These are phyloP conservation scores for Rhizopogon vinicolor DNA, from an alignment of 768 basidiomycete genomes.

Conservation along the genomic window DNA sequence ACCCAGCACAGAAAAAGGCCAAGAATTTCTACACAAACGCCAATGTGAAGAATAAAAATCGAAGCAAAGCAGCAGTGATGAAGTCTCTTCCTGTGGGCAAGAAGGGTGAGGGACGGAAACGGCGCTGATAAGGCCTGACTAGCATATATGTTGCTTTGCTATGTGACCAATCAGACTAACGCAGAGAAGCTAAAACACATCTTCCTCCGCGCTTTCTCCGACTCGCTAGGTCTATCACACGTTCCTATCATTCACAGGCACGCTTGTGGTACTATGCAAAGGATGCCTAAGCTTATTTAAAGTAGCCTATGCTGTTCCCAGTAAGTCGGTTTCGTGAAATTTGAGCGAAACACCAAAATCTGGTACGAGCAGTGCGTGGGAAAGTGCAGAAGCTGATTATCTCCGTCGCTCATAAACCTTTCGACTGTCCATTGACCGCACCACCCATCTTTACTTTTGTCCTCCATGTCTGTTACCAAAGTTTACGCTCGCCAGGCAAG, in stretches of 20 bases:
- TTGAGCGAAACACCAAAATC: not conserved
- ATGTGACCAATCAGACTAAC: conserved; percentile 5
- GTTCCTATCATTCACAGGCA: conserved; percentile 1
- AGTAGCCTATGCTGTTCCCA: not conserved
- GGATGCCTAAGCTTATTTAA: no score
- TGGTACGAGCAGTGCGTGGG: conserved; percentile 29
- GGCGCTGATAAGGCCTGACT: conserved; percentile 16
- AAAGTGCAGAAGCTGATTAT: conserved; percentile 11
- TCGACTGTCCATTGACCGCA: not conserved
- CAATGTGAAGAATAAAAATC: conserved; percentile 87
- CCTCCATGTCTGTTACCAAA: conserved; percentile 87
- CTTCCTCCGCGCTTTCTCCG: conserved; percentile 7
- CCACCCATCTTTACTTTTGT: conserved; percentile 19
- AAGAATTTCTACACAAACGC: conserved; percentile 83
- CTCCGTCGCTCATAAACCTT: not conserved
- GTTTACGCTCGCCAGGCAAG: conserved; percentile 88
- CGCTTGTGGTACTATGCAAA: not conserved
- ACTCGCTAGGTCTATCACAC: not conserved
- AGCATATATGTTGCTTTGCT: not conserved
- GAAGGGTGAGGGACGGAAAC: conserved; percentile 37
- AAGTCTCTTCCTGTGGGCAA: conserved; percentile 54
- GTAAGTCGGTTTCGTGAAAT: not conserved
- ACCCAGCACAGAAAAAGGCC: conserved; percentile 63
- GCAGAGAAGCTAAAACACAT: conserved; percentile 8
- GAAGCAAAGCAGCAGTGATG: conserved; percentile 56